Evolutionary conservation across 2,329 filamentous ascomycete species (phyloP), one percentile per base, ranked within the genome.

Genomic region (Fusarium avenaceum): DNA sequence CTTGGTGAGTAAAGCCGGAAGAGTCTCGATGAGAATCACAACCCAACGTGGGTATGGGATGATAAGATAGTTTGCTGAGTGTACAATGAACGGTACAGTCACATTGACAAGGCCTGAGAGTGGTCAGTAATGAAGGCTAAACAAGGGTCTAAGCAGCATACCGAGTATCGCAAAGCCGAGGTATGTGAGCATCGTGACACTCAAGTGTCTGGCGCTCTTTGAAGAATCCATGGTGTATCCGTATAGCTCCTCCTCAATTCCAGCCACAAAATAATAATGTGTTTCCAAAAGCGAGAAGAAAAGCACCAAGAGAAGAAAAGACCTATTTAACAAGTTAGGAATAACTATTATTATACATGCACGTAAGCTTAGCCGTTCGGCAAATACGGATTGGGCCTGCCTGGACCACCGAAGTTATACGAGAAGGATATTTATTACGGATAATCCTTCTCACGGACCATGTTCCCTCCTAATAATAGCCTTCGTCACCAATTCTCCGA

Each of bases 41-140:
- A 72, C 49, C 49, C 75, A 73, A 33, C 74, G 72, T 2, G 77
- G 72, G 44, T 76, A 79, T 0, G 77, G 76, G 47, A 79, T 72
- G 47, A 78, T 76, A 63, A 79, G 76, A 44, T 80, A 79, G 57
- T 77, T 77, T 50, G 74, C 71, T 7, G 76, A 73, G 56, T 75
- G 74, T 35, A 77, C 72, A 43, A 78, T 71, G 49, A 71, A 74
- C 0, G 76, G 72, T 5, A 79, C 67, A 35, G 77, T 44, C 10
- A 67, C 71, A 49, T 76, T 79, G 50, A 69, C 68, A 53, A 79
- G 63, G 48, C 76, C 78, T 80, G 49, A 4, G 4, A 22, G 15
- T 32, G n/a, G 52, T 70, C 5, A 67, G 61, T 71, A 8, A 42
- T 20, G 8, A 24, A 8, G 1, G 14, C 10, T 1, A 4, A 14